Percentiles rank a stretch among this genome's conserved stretches.
Evolutionary conservation across 352 stramenopile species (phyloP).

Genomic region (Thalassiosira livingstoniorum): DNA sequence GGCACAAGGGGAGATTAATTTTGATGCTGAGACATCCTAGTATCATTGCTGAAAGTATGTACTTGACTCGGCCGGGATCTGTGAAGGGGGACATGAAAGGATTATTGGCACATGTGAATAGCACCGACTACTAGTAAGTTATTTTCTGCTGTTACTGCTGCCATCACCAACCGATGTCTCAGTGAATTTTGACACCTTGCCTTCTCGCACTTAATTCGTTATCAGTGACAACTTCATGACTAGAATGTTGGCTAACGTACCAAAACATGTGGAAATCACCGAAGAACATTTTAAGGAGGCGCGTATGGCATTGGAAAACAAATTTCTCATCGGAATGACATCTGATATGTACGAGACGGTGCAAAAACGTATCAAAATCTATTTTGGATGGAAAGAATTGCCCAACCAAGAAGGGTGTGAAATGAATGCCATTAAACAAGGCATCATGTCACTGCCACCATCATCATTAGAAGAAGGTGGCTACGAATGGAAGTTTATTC

Average conservation of each 20-base stretch:
- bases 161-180: too few relatives aligned
- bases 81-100: slow-evolving; percentile 31
- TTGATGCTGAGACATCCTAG: slow-evolving; percentile 47
- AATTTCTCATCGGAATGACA: slow-evolving; percentile 59
- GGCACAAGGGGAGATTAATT: slow-evolving; percentile 47
- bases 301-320: slow-evolving; percentile 54
- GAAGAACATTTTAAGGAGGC: slow-evolving; percentile 52
- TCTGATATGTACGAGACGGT: slow-evolving; percentile 46
- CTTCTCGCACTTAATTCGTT: too few relatives aligned
- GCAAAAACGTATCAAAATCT: slow-evolving; percentile 32
- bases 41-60: slow-evolving; percentile 43
- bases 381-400: slow-evolving; percentile 59
- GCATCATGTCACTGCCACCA: not conserved
- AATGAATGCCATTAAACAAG: slow-evolving; percentile 28
- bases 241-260: slow-evolving; percentile 47
- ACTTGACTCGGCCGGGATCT: slow-evolving; percentile 19
- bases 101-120: slow-evolving; percentile 36
- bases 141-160: too few relatives aligned
- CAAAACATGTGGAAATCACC: slow-evolving; percentile 15
- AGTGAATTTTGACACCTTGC: too few relatives aligned
- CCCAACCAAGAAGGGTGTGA: slow-evolving; percentile 35
- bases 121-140: slow-evolving; percentile 41
- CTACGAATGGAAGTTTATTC: slow-evolving; percentile 39
- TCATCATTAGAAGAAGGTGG: slow-evolving; percentile 23
- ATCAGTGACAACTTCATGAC: slow-evolving; percentile 15